Evolutionary conservation across 148 eudicot genomes (phyloP).

Genomic region (Fallopia convolvulus): DNA sequence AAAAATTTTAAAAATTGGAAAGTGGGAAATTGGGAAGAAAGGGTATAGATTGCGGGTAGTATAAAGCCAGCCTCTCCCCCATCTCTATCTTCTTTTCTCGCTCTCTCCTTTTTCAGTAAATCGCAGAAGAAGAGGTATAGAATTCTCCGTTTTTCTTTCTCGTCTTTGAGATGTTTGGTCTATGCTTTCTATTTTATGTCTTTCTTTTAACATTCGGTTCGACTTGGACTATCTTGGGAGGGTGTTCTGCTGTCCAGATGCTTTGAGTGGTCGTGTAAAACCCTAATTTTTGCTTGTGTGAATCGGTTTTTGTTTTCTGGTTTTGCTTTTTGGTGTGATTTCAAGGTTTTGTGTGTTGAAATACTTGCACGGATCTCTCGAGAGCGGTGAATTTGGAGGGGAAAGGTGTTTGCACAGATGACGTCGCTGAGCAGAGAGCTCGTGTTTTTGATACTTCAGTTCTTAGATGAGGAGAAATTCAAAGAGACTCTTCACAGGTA

Average conservation of each 20-base stretch:
- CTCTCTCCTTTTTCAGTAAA: not conserved
- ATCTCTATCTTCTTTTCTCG: not conserved
- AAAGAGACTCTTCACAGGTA: conserved; percentile 12
- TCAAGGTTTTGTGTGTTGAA: not conserved
- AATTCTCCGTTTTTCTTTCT: not conserved
- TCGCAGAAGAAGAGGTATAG: not conserved
- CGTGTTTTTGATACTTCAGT: conserved; percentile 13
- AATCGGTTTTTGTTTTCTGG: not conserved
- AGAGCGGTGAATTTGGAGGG: not conserved
- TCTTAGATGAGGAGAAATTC: conserved; percentile 14
- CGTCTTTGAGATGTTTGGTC: not conserved
- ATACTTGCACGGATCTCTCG: not conserved
- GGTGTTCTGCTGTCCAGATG: not conserved
- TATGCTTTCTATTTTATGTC: not conserved
- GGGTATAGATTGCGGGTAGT: not conserved
- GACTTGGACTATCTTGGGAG: not conserved
- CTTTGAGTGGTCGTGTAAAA: not conserved
- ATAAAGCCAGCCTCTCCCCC: conserved; percentile 1
- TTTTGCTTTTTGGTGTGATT: not conserved
- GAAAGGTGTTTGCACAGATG: conserved; percentile 2
- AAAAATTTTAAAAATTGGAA: not conserved
- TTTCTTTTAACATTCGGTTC: not conserved
- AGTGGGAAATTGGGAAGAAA: not conserved
- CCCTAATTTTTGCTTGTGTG: not conserved
- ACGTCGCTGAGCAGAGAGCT: conserved; percentile 12